Base-by-base conservation (phyloP, 1,284 basidiomycete genomes). In the Ceratorhiza oryzae-sativae region DNA sequence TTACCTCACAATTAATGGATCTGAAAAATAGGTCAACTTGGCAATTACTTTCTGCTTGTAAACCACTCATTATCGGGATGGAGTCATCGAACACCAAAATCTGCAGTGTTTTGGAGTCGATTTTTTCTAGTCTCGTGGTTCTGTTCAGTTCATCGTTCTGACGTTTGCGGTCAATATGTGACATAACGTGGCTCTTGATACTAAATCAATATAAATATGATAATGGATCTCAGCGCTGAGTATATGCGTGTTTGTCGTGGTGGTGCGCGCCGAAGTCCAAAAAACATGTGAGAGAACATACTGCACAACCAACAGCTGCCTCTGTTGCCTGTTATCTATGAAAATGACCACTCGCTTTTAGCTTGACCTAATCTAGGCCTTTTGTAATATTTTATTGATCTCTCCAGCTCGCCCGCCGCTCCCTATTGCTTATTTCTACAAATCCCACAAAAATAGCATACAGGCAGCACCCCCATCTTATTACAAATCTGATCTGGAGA, bases 1-100 rank as follows among this genome's bases (percentile, higher is more conserved):
- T n/a, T n/a, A n/a, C n/a, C n/a, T n/a, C n/a, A n/a, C n/a, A n/a
- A n/a, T n/a, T n/a, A n/a, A n/a, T n/a, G n/a, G n/a, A n/a, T n/a
- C n/a, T n/a, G n/a, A n/a, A n/a, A n/a, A 60, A 30, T 20, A 77
- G 76, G 76, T 76, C 51, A 75, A 77, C 59, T 71, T 77, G 23
- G 76, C 72, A 1, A 74, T 77, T 42, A 75, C 73, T 30, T 77
- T 77, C 74, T 77, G 76, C 39, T n/a, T 32, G 34, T 65, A 42
- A 65, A 41, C 15, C 5, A 3, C 8, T 2, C 6, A 51, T 1
- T 27, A 30, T 9, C 9, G 49, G 18, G 15, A 4, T 10, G 8
- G 10, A 1, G 18, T 10, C 23, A 4, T 12, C 23, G 3, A 1
- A 20, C 46, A 20, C 10, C 10, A 27, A 27, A 8, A 30, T 30